Evolutionary conservation across 202 grass and related monocot genomes (phyloP), one percentile per base, ranked within the genome.

Genomic region (Elaeis oleifera): DNA sequence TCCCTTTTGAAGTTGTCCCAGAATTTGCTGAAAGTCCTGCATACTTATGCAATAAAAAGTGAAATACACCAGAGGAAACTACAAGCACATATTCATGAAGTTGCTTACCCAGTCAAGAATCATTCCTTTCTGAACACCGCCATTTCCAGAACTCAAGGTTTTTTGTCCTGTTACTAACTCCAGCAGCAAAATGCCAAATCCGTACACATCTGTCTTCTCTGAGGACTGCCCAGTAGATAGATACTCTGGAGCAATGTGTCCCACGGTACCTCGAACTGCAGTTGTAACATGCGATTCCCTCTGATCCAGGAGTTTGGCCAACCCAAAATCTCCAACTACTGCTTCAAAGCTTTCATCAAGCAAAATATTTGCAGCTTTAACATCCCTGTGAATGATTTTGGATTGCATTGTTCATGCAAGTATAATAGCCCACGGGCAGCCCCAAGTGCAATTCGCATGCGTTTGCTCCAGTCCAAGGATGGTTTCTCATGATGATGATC

Each of bases 241-340:
- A 76, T 89, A 91, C 61, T 97, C 92, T n/a, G 92, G 92, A 71
- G 92, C 92, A 79, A 97, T 97, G 78, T 97, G 84, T 24, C 92
- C 92, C 60, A 97, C 76, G n/a, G 92, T 97, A 32, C 92, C 92
- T 32, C 92, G 74, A 53, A 97, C 92, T 31, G 88, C 92, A 60
- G 92, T 97, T 58, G 88, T 92, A 64, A 97, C 88, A 64, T 89
- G 92, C 15, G 92, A 97, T 79, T 97, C 92, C 67, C 86, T 83
- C 65, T 77, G 71, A 69, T 97, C 92, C 61, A 97, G 74, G 63
- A 97, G 84, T 79, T 97, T 92, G 11, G 92, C 92, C 75, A 97
- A 85, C 72, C 92, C 92, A 51, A 97, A 97, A 78, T 97, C 92
- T 51, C 92, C 92, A 69, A 97, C 92, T 0, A 97, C 77, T 24